Base-by-base conservation (phyloP, 805 yeast genomes). In the Schizosaccharomyces japonicus region DNA sequence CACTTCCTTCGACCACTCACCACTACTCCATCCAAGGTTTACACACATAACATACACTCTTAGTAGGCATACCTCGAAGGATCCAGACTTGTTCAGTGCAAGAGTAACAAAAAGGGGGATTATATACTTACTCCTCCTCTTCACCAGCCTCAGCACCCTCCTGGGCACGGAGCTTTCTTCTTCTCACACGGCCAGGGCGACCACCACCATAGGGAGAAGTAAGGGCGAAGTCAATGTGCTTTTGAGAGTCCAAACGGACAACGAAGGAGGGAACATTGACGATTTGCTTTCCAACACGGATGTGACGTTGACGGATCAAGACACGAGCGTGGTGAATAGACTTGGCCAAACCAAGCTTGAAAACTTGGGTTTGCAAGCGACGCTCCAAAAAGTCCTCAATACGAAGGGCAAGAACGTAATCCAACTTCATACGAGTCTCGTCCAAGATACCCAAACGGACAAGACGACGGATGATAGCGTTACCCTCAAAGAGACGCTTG, bases 201-300 rank as follows among this genome's bases (percentile, higher is more conserved):
- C 95, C 98, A 74, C 98, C 98, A 71, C 98, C 98, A 85, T 82
- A 87, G 70, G 98, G 98, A 60, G 98, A 90, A 69, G 82, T 83
- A 68, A 90, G 80, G 63, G 98, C 93, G 64, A 87, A 90, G 78
- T 90, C 96, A 72, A 90, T 83, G 84, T 90, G 96, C 81, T 90
- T 90, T 75, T 90, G 98, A 59, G 98, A 85, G 75, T 90, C 98
- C 68, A 90, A 80, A 77, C 98, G 92, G 57, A 90, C 98, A 79
- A 85, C 80, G 87, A 90, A 90, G 58, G 96, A 87, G 71, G 98
- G 96, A 60, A 90, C 80, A 75, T 76, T 81, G 70, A 90, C 98
- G 62, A 84, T 76, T 75, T 90, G 98, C 80, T 92, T 90, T 73
- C 98, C 98, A 67, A 90, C 98, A 66, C 95, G 94, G 68, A 90